Conservation (phyloP, 108 stramenopile genomes). For the Hondaea fermentalgiana region DNA sequence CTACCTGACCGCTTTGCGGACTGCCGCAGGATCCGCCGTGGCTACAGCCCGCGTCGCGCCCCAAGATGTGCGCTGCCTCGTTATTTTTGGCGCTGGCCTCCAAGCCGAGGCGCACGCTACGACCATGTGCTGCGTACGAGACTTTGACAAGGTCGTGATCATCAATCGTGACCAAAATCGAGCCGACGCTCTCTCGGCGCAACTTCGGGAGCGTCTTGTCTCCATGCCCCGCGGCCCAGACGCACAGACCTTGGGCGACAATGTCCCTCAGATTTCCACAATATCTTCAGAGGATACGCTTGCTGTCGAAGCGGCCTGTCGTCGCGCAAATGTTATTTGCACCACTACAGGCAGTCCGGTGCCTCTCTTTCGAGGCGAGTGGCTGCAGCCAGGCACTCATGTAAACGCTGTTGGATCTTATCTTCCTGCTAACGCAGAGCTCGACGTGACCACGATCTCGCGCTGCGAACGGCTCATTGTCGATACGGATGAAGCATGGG, state of each 20-base stretch:
- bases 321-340: background rate
- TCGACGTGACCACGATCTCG: background rate
- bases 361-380: background rate
- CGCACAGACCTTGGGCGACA: background rate
- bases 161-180: background rate
- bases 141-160: background rate
- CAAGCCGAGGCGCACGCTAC: background rate
- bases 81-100: background rate
- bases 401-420: slow-evolving; percentile 8
- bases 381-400: background rate
- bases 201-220: background rate
- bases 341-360: background rate
- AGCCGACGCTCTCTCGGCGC: background rate
- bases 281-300: background rate
- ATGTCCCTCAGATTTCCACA: background rate
- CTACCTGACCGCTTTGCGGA: background rate
- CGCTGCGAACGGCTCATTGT: background rate
- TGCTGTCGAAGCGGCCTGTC: background rate
- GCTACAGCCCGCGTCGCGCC: background rate
- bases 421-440: background rate
- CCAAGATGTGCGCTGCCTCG: background rate
- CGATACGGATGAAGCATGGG: background rate
- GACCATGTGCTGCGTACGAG: slow-evolving; percentile 10
- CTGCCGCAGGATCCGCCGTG: background rate
- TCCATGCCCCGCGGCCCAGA: background rate